Percentiles rank a stretch among this genome's conserved stretches.
phyloP scores from a whole-genome alignment of 257 asterid species.

The Nemophila menziesii region DNA sequence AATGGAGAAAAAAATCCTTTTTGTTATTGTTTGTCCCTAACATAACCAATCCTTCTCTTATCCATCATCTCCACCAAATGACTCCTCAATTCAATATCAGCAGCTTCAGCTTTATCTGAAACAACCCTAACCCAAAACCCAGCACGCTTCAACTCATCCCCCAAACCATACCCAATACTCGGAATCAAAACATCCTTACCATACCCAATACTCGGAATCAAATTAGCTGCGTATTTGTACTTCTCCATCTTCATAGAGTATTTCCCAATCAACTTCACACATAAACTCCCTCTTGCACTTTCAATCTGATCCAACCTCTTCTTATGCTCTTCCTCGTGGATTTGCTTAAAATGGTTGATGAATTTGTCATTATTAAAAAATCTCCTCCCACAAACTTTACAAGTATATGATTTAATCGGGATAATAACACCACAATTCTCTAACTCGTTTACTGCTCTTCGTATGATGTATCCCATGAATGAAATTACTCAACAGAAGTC shows the following conservation, averaged over 20 bases:
- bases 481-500: too few species aligned
- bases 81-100: constrained; percentile 54
- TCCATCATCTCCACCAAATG: constrained; percentile 80
- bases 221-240: constrained; percentile 62
- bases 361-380: constrained; percentile 52
- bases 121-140: constrained; percentile 78
- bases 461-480: too few species aligned
- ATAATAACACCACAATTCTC: constrained; percentile 44
- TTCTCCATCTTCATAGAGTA: constrained; percentile 80
- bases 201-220: too few species aligned
- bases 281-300: constrained; percentile 64
- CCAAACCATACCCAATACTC: constrained; percentile 65
- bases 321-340: constrained; percentile 70
- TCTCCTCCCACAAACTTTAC: constrained; percentile 88
- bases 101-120: constrained; percentile 65
- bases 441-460: constrained; percentile 36
- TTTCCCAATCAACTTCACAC: constrained; percentile 63
- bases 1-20: too few species aligned
- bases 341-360: constrained; percentile 66
- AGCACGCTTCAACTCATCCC: constrained; percentile 64
- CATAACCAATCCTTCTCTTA: constrained; percentile 41
- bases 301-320: constrained; percentile 75
- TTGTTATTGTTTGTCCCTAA: too few species aligned
- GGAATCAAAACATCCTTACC: constrained; percentile 64
- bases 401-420: constrained; percentile 45